phyloP scores from a whole-genome alignment of 2,329 filamentous ascomycete species.

The Diaporthe longicolla region DNA sequence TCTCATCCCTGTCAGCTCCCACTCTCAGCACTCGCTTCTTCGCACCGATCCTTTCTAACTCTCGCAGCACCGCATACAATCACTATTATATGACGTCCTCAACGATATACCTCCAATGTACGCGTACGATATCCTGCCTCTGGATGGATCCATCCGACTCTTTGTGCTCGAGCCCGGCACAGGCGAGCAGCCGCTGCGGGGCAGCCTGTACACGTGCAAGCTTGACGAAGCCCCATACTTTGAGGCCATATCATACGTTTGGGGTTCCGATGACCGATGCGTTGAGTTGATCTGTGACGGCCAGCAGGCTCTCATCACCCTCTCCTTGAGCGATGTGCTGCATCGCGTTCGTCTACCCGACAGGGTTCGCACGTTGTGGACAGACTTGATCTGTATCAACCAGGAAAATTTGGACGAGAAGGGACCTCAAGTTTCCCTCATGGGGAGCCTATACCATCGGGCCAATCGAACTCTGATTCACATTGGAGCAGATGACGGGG shows the following conservation, averaged over 20 bases:
- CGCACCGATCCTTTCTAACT: too few relatives aligned
- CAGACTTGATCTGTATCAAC: background rate
- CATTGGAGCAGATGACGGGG: background rate
- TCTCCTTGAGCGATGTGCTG: background rate
- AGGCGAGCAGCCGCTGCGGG: background rate
- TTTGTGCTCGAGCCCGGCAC: background rate
- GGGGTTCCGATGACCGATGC: background rate
- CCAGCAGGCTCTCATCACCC: background rate
- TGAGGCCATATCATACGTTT: constrained; percentile 1
- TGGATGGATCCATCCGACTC: background rate
- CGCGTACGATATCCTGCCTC: background rate
- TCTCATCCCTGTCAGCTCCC: too few relatives aligned
- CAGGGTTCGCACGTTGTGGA: background rate
- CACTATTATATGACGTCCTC: too few relatives aligned
- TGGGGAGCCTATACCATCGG: background rate
- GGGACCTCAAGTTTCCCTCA: background rate
- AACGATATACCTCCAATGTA: too few relatives aligned
- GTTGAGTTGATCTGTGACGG: background rate
- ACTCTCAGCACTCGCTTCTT: too few relatives aligned
- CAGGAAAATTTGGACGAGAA: background rate
- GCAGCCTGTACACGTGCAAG: background rate
- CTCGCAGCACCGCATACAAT: background rate
- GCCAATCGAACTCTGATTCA: background rate
- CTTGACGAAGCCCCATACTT: background rate
- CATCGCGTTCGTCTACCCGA: background rate